Conservation (phyloP, 1,284 basidiomycete species). For the Xerocomus amazonicus region DNA sequence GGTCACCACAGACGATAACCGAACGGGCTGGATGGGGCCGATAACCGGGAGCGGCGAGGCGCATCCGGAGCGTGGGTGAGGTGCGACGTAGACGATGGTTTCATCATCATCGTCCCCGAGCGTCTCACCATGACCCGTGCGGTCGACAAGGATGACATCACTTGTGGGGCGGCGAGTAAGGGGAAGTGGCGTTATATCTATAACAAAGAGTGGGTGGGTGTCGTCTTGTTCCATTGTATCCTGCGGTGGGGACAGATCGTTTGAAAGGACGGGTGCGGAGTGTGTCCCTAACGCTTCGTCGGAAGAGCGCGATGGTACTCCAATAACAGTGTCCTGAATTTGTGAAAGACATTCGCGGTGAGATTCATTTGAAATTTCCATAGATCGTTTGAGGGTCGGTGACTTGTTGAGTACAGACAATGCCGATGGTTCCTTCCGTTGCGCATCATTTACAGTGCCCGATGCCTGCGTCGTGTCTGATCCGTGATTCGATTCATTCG, state of each 20-base stretch:
- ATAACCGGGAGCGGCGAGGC: constrained; percentile 9
- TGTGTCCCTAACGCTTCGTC: not conserved
- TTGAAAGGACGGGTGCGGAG: not conserved
- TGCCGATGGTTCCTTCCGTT: not conserved
- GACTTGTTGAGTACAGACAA: not conserved
- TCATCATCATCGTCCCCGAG: constrained; percentile 47
- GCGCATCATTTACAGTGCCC: not conserved
- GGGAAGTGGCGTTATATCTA: constrained; percentile 40
- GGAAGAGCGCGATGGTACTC: not conserved
- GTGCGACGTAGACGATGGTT: constrained; percentile 59
- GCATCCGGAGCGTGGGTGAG: constrained; percentile 41
- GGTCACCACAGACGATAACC: constrained; percentile 32
- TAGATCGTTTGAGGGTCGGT: constrained; percentile 1
- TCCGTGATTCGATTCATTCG: too few relatives aligned
- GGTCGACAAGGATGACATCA: constrained; percentile 28
- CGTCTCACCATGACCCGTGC: constrained; percentile 8
- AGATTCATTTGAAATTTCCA: constrained; percentile 2
- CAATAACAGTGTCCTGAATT: not conserved
- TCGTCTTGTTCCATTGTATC: not conserved
- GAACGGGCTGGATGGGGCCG: constrained; percentile 12
- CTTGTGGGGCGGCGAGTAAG: constrained; percentile 11
- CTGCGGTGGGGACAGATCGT: not conserved
- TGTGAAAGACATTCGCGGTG: not conserved
- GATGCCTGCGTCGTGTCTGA: not conserved
- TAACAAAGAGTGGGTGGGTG: constrained; percentile 31